Evolutionary conservation across 108 stramenopile species (phyloP).

Genomic region (Aurantiochytrium sp.): DNA sequence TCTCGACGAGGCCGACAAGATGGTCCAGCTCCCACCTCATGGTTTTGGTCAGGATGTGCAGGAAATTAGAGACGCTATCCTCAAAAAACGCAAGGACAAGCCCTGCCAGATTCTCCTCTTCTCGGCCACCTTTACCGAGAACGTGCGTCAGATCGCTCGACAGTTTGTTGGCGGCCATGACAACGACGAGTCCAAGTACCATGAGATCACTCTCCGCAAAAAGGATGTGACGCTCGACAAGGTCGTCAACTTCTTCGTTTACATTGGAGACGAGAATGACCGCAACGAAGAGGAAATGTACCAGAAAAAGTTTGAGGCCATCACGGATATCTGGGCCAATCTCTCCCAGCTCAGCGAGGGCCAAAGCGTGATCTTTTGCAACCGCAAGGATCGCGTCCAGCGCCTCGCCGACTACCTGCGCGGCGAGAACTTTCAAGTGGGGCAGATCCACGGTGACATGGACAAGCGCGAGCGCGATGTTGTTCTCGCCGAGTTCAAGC

Average conservation of each 20-base stretch:
- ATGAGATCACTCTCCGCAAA: slow-evolving; percentile 18
- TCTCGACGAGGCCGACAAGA: slow-evolving; percentile 26
- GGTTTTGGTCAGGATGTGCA: background rate
- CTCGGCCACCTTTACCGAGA: slow-evolving; percentile 8
- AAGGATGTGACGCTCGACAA: slow-evolving; percentile 19
- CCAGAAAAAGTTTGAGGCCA: background rate
- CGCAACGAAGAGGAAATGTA: background rate
- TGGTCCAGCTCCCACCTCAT: slow-evolving; percentile 1
- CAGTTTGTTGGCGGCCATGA: background rate
- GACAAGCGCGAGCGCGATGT: slow-evolving; percentile 14
- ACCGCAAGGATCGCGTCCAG: background rate
- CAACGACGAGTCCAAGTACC: background rate
- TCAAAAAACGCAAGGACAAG: background rate
- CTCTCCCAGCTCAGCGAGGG: background rate
- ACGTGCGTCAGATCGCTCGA: background rate
- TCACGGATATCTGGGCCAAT: slow-evolving; percentile 1
- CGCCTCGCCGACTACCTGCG: slow-evolving; percentile 10
- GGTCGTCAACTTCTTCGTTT: background rate
- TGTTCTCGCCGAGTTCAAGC: slow-evolving; percentile 9
- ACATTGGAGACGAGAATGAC: background rate
- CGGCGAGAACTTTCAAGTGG: background rate
- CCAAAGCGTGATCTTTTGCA: slow-evolving; percentile 25
- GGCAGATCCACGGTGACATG: slow-evolving; percentile 20
- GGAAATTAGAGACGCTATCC: background rate
- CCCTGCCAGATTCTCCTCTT: background rate